Base-by-base conservation (phyloP, 305 asterid genomes). In the Plantago lanceolata region DNA sequence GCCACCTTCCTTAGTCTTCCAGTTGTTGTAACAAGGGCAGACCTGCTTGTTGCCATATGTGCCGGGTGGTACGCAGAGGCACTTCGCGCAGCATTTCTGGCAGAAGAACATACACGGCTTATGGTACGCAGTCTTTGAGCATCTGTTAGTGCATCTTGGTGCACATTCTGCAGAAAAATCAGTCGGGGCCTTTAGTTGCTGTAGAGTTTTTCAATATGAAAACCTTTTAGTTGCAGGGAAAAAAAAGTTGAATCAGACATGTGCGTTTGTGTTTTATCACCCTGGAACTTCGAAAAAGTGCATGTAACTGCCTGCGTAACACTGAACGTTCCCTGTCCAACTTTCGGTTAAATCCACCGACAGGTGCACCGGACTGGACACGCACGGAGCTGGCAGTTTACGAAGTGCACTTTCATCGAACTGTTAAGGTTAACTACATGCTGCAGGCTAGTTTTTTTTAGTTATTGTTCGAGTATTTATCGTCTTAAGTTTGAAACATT, bases 1-100 rank as follows among this genome's bases (percentile, higher is more conserved):
- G 37, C 85, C 80, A 33, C 85, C 88, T 62, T 50, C 48, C 68
- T 79, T 75, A 70, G 85, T 82, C 74, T 82, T 82, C 88, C 83
- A 82, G 82, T 79, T 82, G 67, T 82, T 79, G 76, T 82, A 79
- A 76, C 85, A 82, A 48, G 88, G 85, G 78, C 88, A 82, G 14
- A 73, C 70, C 66, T 77, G 78, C 77, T 82, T 82, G 78, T 79
- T 82, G 70, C 88, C 88, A 18, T 72, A 77, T 2, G 88, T 82
- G 48, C 88, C 88, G 0, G 88, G 83, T 0, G 88, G 88, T 50
- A 82, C 85, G 26, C 88, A 82, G 69, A 82, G 48, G 21, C 84
- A 82, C 77, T 64, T 79, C 5, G 78, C 74, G 57, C 83, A 79
- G 56, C 85, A 79, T 67, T 82, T 73, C 59, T 79, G 55, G 69